Base-by-base conservation (phyloP, 495 filamentous ascomycete species). In the Parathielavia hyrcaniae region DNA sequence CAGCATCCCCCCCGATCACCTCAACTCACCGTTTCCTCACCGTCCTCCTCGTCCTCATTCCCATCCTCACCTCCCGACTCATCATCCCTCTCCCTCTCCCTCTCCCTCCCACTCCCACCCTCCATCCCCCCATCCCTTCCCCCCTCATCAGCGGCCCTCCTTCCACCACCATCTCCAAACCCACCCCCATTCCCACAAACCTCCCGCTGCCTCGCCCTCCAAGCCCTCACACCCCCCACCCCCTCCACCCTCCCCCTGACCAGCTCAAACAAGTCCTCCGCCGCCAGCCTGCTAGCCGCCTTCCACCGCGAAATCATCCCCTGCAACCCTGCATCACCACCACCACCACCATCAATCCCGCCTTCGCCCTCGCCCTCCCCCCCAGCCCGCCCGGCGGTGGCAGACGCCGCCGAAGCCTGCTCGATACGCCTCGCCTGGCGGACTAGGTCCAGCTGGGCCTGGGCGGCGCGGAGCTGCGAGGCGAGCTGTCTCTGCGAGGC, bases 251-350 rank as follows among this genome's bases (percentile, higher is more conserved):
- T 14, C 10, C 54, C 62, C 23, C 57, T 61, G 13, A 70, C 52
- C 22, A 70, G 13, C 53, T 61, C 66, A 58, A 69, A 70, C 43
- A 70, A 16, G 32, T 70, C 66, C 46, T 70, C 68, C 32, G 68
- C 66, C 17, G 68, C 68, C 22, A 53, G 34, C 47, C 64, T 39
- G 51, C 66, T 65, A 9, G 66, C 64, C 1, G 22, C 30, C 52
- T 61, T 64, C 68, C 50, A 52, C 13, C 14, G 13, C 9, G 23
- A 20, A n/a, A 26, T 19, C 50, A 52, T 12, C 34, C 3, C 50
- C 12, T 11, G 5, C 50, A 52, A 35, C 23, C 39, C 50, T 3
- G 48, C 48, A 22, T 7, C 41, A 22, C 17, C 17, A 11, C 17
- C 39, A n/a, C 1, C 38, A 40, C 4, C 38, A 40, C 16, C 38